Evolutionary conservation across 306 rosid species (phyloP).

Genomic region (Herpetospermum pedunculosum): DNA sequence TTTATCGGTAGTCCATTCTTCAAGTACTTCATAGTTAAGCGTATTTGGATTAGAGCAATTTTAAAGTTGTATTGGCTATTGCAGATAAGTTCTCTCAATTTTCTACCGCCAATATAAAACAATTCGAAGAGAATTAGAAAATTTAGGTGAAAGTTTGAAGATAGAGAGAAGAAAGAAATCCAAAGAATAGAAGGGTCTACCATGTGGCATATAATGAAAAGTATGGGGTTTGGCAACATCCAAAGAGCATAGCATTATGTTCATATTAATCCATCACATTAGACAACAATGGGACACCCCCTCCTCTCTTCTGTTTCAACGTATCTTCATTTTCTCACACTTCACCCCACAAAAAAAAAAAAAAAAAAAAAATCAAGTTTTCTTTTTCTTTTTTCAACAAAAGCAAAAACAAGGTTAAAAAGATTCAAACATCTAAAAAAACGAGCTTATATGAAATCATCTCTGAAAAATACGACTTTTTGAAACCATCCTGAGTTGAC

Average conservation of each 20-base stretch:
- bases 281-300: background rate
- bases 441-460: too few relatives aligned
- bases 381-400: background rate
- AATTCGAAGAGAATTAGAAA: too few relatives aligned
- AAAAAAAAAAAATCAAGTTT: background rate
- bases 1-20: too few relatives aligned
- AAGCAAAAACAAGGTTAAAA: background rate
- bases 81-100: too few relatives aligned
- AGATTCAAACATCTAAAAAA: too few relatives aligned
- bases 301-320: background rate
- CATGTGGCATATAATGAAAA: conserved; percentile 4
- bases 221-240: background rate
- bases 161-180: background rate
- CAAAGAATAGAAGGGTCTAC: conserved; percentile 8
- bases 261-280: background rate
- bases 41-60: too few relatives aligned
- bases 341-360: background rate
- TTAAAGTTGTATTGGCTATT: too few relatives aligned
- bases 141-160: background rate
- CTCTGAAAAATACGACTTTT: too few relatives aligned
- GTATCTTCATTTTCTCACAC: background rate
- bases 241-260: background rate
- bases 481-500: too few relatives aligned
- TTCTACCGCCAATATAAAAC: too few relatives aligned
- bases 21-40: too few relatives aligned